Conservation (phyloP, 495 filamentous ascomycete species). For the Staphylotrichum longicolle region DNA sequence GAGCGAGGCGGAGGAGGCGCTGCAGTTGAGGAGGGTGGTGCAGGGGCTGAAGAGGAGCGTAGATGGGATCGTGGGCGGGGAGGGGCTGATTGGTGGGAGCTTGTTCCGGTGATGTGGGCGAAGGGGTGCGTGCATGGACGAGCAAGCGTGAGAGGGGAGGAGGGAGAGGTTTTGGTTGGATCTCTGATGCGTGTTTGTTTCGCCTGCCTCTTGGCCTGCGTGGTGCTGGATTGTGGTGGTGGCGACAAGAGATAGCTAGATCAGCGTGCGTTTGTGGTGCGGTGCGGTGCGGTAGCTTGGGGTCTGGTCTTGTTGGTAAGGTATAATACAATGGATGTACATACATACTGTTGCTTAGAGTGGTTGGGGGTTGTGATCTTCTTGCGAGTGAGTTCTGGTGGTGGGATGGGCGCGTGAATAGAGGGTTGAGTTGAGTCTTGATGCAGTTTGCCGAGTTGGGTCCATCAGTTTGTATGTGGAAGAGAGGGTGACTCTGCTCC, state of each 20-base stretch:
- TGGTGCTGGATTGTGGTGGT: neutral
- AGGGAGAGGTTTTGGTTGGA: too few species aligned
- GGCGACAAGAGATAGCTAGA: neutral
- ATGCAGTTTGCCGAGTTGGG: neutral
- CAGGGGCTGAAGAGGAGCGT: constrained; percentile 31
- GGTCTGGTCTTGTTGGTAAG: neutral
- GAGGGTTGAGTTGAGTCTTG: too few species aligned
- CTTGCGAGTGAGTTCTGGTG: too few species aligned
- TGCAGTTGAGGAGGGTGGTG: constrained; percentile 24
- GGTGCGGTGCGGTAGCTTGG: neutral
- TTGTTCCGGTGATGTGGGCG: constrained; percentile 22
- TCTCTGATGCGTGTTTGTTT: neutral
- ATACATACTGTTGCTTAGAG: neutral
- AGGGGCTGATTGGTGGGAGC: constrained; percentile 24
- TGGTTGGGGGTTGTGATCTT: neutral
- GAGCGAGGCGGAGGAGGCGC: constrained; percentile 31
- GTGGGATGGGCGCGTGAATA: too few species aligned
- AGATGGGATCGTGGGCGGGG: constrained; percentile 23
- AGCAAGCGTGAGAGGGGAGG: too few species aligned
- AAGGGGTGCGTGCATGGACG: too few species aligned
- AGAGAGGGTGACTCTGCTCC: too few species aligned
- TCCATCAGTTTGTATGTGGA: too few species aligned
- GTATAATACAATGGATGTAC: constrained; percentile 8
- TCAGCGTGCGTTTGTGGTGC: neutral
- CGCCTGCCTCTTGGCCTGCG: neutral